Base-by-base conservation (phyloP, 805 yeast species). In the Candida orba region DNA sequence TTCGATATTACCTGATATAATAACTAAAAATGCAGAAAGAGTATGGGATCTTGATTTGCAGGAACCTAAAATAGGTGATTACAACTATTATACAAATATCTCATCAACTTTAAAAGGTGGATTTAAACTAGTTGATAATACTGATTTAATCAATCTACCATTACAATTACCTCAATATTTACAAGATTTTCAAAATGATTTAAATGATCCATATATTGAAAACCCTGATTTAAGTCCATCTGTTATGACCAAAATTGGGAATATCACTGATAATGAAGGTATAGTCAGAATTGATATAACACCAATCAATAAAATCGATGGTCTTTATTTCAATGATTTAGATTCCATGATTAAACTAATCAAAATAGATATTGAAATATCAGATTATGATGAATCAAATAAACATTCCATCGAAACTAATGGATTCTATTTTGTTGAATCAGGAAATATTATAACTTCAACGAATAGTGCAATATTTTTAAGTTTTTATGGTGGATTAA, bases 401-500 rank as follows among this genome's bases (percentile, higher is more conserved):
- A 68, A 65, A 43, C 79, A 80, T 55, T 56, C 59, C 2, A 51
- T 88, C 17, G 66, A 68, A 5, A 63, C 85, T 10, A 63, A 65
- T 22, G 90, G 89, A 0, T 70, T 80, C 2, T 83, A 82, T 57
- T 86, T 81, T 54, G 80, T 83, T 48, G 69, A 72, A 18, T 64
- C 77, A 1, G 95, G 95, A 1, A 68, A 84, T 41, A 58, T 84
- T 4, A 65, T 84, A 14, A 70, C 80, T 0, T 56, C 75, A 17
- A 72, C 88, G 1, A 66, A 71, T 31, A 73, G 88, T 25, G 85
- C 84, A 7, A 83, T 81, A 57, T 79, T 79, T 58, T 66, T 70
- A 41, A 81, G 88, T 8, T 43, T 69, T n/a, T 72, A 73, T 54
- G 82, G 80, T 2, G 65, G 84, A 30, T 79, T 87, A 10, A 81